Evolutionary conservation across 2,329 filamentous ascomycete genomes (phyloP).

Genomic region (Hortaea sp.): DNA sequence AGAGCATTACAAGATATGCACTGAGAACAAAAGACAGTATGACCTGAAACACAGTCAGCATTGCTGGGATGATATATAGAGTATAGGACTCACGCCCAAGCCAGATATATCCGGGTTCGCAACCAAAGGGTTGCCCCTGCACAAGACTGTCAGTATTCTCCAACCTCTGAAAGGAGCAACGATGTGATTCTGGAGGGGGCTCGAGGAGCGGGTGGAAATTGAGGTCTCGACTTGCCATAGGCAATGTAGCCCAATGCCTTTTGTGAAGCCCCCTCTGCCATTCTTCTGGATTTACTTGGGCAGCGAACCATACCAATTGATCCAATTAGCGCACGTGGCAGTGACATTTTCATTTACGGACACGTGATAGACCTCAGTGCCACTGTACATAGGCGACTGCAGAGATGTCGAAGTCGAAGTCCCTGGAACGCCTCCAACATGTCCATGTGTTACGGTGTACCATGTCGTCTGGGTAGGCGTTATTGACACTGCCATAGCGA

Average conservation of each 20-base stretch:
- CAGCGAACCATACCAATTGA: neutral
- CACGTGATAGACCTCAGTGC: neutral
- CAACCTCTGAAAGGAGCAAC: too few species aligned
- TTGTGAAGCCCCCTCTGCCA: too few species aligned
- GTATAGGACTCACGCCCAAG: neutral
- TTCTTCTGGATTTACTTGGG: neutral
- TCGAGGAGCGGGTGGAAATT: too few species aligned
- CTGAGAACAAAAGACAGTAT: neutral
- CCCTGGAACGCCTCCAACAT: neutral
- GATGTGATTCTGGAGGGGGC: too few species aligned
- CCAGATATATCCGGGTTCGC: neutral
- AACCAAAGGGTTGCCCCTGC: too few species aligned
- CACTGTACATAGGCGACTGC: neutral
- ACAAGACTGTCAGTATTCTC: too few species aligned
- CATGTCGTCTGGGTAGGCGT: too few species aligned
- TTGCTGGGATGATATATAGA: too few species aligned
- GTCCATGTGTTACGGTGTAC: neutral
- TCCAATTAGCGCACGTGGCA: neutral
- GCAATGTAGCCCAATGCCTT: neutral
- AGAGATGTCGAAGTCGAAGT: neutral
- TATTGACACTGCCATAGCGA: too few species aligned
- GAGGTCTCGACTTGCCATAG: too few species aligned
- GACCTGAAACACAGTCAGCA: neutral
- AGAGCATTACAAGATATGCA: neutral
- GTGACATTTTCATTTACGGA: neutral